Evolutionary conservation across 305 asterid species (phyloP), one percentile per base, ranked within the genome.

Genomic region (Fraxinus velutina): DNA sequence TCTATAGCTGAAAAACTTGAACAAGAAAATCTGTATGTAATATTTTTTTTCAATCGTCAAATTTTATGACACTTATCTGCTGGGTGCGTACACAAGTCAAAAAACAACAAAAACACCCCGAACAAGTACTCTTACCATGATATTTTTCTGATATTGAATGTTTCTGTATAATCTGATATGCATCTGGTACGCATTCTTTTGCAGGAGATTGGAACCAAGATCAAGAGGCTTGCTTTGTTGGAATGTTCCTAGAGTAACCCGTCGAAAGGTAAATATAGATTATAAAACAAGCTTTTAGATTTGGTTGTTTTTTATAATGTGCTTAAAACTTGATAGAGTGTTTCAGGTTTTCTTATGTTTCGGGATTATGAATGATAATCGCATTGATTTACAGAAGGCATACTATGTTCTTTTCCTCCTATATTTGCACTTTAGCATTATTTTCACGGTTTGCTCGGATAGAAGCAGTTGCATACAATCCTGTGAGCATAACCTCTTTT

Each of bases 1-100:
- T 91, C 99, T 29, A 93, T 94, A 44, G 98, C 99, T 52, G 98
- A 96, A 85, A 96, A 96, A 87, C 97, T 96, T 37, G 99, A 96
- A 81, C 95, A 94, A 86, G 97, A 96, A 87, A 96, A 96, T 86
- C 78, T 96, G 99, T 96, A 88, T 5, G 98, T 81, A 27, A n/a
- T 50, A 29, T 50, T 15, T 50, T 50, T 13, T 47, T 37, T 1
- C 50, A 83, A 78, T 73, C 77, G 33, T 73, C 60, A 50, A 57
- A 19, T 19, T 73, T 44, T 44, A 44, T 44, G 55, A 44, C 55
- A 44, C 5, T 44, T 44, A 13, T 15, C 60, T 4, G 21, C 60
- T 15, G 21, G 55, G 30, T 0, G 5, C 3, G 2, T 19, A 60
- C 7, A 60, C 70, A 21, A 6, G 70, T 21, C 70, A 60, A 21